Evolutionary conservation across 2,329 filamentous ascomycete species (phyloP).

Genomic region (Neophaeococcomyces aloes): DNA sequence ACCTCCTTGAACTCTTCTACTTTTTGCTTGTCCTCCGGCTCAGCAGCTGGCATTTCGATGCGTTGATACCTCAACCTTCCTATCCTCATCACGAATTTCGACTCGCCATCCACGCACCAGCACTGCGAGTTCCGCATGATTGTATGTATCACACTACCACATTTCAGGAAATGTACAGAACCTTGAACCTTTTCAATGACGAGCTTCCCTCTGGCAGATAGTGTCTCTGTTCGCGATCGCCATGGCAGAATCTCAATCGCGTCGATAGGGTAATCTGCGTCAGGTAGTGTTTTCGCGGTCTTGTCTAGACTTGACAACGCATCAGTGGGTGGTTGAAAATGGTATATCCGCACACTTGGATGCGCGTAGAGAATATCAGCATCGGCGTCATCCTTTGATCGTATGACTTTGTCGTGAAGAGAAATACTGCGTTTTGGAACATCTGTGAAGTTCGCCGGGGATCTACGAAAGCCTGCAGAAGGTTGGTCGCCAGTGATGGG

Average conservation of each 20-base stretch:
- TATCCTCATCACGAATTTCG: conserved; percentile 79
- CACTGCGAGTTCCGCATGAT: conserved; percentile 85
- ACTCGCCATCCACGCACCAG: conserved; percentile 80
- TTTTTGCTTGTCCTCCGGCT: conserved; percentile 51
- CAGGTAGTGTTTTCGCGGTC: conserved; percentile 34
- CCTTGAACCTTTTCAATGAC: conserved; percentile 78
- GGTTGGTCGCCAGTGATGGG: conserved; percentile 19
- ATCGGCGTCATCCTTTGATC: conserved; percentile 25
- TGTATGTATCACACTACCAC: conserved; percentile 59
- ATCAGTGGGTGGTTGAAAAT: conserved; percentile 42
- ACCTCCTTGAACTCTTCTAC: conserved; percentile 59
- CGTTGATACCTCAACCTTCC: conserved; percentile 77
- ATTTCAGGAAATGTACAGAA: conserved; percentile 73
- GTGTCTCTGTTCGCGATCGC: conserved; percentile 66
- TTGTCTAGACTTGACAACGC: conserved; percentile 23
- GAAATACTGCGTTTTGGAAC: conserved; percentile 16
- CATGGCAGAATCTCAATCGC: conserved; percentile 58
- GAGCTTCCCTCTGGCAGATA: conserved; percentile 70
- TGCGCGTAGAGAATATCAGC: conserved; percentile 55
- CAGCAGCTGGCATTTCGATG: conserved; percentile 66
- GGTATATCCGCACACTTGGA: conserved; percentile 60
- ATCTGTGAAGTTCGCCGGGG: conserved; percentile 12
- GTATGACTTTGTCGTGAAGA: conserved; percentile 17
- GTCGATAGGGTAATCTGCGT: conserved; percentile 40
- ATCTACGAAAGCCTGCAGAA: conserved; percentile 17